Conservation (phyloP, 2,329 filamentous ascomycete species). For the Calcarisporium arbuscula region DNA sequence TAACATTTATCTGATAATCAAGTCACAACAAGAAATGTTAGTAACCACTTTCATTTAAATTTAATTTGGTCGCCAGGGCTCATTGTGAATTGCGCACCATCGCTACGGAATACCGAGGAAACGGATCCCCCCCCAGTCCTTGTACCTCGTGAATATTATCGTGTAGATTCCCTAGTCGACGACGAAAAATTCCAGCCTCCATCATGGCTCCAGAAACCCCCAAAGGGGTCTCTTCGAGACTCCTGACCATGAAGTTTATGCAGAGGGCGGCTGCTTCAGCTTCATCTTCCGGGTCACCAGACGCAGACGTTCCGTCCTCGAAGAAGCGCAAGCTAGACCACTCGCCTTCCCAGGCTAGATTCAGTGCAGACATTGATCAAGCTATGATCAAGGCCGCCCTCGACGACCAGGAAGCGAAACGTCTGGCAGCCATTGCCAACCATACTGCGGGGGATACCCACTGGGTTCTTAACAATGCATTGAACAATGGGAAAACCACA, state of each 20-base stretch:
- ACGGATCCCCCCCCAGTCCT: too few species aligned
- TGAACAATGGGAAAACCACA: constrained; percentile 9
- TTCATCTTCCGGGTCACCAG: constrained; percentile 36
- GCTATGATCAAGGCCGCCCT: constrained; percentile 57
- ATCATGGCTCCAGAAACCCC: constrained; percentile 46
- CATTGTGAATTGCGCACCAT: too few species aligned
- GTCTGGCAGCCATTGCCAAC: constrained; percentile 53
- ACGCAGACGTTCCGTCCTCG: constrained; percentile 43
- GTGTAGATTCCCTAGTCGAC: too few species aligned
- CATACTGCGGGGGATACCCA: constrained; percentile 64
- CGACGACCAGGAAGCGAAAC: constrained; percentile 60
- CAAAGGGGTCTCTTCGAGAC: constrained; percentile 73
- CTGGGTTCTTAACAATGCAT: constrained; percentile 61
- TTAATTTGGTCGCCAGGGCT: too few species aligned
- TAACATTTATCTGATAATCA: too few species aligned
- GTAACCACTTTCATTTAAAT: too few species aligned
- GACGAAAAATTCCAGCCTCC: too few species aligned
- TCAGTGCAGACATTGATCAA: constrained; percentile 42
- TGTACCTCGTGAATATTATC: too few species aligned
- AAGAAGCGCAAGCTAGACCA: constrained; percentile 56
- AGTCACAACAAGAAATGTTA: too few species aligned
- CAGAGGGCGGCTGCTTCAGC: constrained; percentile 69
- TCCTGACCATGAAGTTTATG: constrained; percentile 98
- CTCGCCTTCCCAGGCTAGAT: constrained; percentile 28
- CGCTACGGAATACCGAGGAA: too few species aligned